These are phyloP conservation scores for Breynia disticha DNA, from an alignment of 441 rosid species.

Conservation along the genomic window DNA sequence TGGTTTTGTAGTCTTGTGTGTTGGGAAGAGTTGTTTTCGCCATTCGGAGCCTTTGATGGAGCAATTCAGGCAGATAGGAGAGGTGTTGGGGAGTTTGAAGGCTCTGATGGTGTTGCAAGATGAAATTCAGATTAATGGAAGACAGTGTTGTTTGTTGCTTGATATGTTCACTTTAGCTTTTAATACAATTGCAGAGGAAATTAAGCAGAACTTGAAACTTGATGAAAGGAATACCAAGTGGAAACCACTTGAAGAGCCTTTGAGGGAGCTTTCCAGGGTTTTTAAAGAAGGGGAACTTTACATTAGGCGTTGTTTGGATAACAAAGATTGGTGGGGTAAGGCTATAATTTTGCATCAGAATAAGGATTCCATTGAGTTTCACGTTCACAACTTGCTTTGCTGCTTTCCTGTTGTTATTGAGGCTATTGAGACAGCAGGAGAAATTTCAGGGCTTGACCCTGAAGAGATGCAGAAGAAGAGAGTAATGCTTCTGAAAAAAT, in stretches of 20 bases:
- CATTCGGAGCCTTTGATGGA: slow-evolving; percentile 39
- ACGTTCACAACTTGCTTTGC: slow-evolving; percentile 69
- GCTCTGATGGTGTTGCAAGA: slow-evolving; percentile 82
- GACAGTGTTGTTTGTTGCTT: slow-evolving; percentile 62
- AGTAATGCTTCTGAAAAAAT: slow-evolving; percentile 51
- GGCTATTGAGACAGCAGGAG: slow-evolving; percentile 75
- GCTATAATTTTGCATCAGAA: slow-evolving; percentile 64
- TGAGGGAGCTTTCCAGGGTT: slow-evolving; percentile 64
- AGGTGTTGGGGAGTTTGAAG: slow-evolving; percentile 77
- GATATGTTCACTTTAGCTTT: slow-evolving; percentile 55
- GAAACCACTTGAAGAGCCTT: slow-evolving; percentile 73
- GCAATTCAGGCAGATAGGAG: slow-evolving; percentile 93
- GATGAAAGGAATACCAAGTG: slow-evolving; percentile 84
- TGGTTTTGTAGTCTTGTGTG: neutral
- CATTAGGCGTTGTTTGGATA: slow-evolving; percentile 63
- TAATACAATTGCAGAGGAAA: slow-evolving; percentile 61
- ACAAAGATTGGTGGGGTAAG: slow-evolving; percentile 80
- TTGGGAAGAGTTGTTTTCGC: slow-evolving; percentile 7
- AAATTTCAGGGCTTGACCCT: slow-evolving; percentile 71
- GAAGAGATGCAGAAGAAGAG: slow-evolving; percentile 75
- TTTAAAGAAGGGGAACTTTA: slow-evolving; percentile 86
- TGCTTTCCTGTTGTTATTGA: slow-evolving; percentile 68
- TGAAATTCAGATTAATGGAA: slow-evolving; percentile 56
- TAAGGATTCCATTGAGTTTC: slow-evolving; percentile 70
- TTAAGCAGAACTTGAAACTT: slow-evolving; percentile 57